Evolutionary conservation across 2,329 filamentous ascomycete genomes (phyloP).

Genomic region (Penicillium polonicum): DNA sequence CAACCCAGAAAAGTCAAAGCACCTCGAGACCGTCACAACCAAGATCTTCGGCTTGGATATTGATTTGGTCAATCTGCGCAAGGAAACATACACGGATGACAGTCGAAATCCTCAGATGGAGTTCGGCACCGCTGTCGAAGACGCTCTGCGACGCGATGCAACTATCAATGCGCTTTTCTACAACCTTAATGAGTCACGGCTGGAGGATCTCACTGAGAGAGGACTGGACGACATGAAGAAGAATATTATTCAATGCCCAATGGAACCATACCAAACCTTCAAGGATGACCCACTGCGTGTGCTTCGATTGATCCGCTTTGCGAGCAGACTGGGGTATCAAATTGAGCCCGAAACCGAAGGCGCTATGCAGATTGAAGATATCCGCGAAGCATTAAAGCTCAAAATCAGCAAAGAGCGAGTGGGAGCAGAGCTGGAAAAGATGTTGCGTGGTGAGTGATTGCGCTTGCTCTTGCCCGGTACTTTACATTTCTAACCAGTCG

Average conservation of each 20-base stretch:
- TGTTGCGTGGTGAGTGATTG: slow-evolving; percentile 64
- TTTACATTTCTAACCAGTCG: slow-evolving; percentile 3
- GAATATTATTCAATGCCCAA: slow-evolving; percentile 75
- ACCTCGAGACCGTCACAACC: slow-evolving; percentile 87
- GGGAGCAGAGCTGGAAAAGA: slow-evolving; percentile 85
- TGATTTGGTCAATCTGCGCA: slow-evolving; percentile 90
- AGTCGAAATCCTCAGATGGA: slow-evolving; percentile 90
- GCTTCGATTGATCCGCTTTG: slow-evolving; percentile 83
- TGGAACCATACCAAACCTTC: slow-evolving; percentile 89
- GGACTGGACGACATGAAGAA: slow-evolving; percentile 73
- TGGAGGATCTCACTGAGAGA: slow-evolving; percentile 79
- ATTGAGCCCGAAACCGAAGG: slow-evolving; percentile 69
- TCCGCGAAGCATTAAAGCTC: slow-evolving; percentile 71
- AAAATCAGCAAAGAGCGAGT: slow-evolving; percentile 94
- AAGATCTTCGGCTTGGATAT: slow-evolving; percentile 83
- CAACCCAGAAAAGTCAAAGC: slow-evolving; percentile 95
- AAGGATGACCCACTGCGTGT: slow-evolving; percentile 89
- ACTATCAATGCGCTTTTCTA: slow-evolving; percentile 96
- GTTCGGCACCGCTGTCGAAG: slow-evolving; percentile 87
- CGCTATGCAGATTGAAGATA: slow-evolving; percentile 76
- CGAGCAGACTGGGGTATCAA: slow-evolving; percentile 74
- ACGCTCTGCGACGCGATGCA: slow-evolving; percentile 84
- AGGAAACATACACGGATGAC: slow-evolving; percentile 85
- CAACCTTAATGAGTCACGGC: slow-evolving; percentile 73
- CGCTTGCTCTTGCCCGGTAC: neutral